Conservation (phyloP, 768 basidiomycete species). For the Lyophyllum atratum region DNA sequence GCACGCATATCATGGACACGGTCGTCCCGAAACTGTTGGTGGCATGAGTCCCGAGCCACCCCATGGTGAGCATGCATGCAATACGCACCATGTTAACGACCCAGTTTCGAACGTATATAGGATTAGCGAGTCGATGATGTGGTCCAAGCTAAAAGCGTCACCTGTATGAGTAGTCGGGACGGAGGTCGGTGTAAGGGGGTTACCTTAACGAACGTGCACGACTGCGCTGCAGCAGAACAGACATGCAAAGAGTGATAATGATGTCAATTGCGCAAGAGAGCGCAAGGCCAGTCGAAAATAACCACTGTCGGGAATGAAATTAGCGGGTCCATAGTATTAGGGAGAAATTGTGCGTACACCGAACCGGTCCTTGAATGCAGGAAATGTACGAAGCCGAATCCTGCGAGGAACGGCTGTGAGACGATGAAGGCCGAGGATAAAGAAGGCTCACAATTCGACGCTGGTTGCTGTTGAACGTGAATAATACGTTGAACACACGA, state of each 20-base stretch:
- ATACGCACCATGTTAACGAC: constrained; percentile 38
- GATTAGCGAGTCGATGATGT: constrained; percentile 11
- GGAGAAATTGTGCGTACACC: neutral
- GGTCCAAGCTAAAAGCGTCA: neutral
- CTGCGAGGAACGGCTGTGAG: neutral
- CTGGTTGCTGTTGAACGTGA: neutral
- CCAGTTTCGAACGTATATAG: constrained; percentile 43
- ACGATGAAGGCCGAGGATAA: neutral
- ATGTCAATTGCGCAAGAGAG: constrained; percentile 43
- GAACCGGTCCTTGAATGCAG: neutral
- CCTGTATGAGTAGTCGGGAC: neutral
- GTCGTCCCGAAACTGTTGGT: constrained; percentile 3
- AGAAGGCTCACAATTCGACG: neutral
- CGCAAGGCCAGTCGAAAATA: constrained; percentile 44
- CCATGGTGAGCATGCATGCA: neutral
- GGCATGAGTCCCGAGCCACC: too few species aligned
- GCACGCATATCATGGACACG: constrained; percentile 13
- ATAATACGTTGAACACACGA: neutral
- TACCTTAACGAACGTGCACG: constrained; percentile 32
- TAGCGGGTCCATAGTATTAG: neutral
- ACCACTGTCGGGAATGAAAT: constrained; percentile 33
- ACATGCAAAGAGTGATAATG: constrained; percentile 36
- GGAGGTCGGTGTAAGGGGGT: neutral
- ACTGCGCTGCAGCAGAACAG: constrained; percentile 33
- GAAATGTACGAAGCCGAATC: neutral